Base-by-base conservation (phyloP, 2,329 filamentous ascomycete species). In the Ascosphaera aggregata region DNA sequence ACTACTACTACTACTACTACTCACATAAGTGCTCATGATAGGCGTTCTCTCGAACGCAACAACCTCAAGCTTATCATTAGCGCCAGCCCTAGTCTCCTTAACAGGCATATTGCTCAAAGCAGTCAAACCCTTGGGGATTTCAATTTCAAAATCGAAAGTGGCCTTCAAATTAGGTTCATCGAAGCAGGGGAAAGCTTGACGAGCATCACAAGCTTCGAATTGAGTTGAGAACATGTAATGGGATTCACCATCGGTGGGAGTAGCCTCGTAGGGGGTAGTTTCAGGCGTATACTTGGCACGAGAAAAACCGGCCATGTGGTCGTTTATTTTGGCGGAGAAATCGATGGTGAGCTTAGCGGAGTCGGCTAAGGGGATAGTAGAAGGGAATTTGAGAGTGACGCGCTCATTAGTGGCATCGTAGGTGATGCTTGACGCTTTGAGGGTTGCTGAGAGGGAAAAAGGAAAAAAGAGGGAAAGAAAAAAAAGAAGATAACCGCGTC, bases 161-260 rank as follows among this genome's bases (percentile, higher is more conserved):
- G 89, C 82, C 62, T 98, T 98, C 46, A 95, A 69, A 51, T 92
- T 93, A 34, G 89, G 89, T 62, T 98, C 89, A 53, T 98, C 89
- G 52, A 95, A 95, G 63, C 89, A 98, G 37, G 89, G 89, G 61
- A 98, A 94, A 7, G 89, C 86, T 47, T 85, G 71, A 46, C 89
- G 77, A 44, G 89, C 89, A 60, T 98, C 89, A 52, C 84, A 93
- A 36, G 85, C 78, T 64, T 98, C 89, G 53, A 98, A 98, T 56
- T 98, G 89, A 37, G 89, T 98, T 63, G 81, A 92, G 58, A 93
- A 65, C 80, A 86, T 85, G 48, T 62, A 73, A 53, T 73, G 63
- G 48, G 68, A 64, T 40, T 73, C 68, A 37, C 62, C 65, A 42
- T 73, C 82, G 51, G 67, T 77, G 19, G 84, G 80, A 1, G 92